phyloP scores from a whole-genome alignment of 73 alveolate species.

The Paramecium pentaurelia region DNA sequence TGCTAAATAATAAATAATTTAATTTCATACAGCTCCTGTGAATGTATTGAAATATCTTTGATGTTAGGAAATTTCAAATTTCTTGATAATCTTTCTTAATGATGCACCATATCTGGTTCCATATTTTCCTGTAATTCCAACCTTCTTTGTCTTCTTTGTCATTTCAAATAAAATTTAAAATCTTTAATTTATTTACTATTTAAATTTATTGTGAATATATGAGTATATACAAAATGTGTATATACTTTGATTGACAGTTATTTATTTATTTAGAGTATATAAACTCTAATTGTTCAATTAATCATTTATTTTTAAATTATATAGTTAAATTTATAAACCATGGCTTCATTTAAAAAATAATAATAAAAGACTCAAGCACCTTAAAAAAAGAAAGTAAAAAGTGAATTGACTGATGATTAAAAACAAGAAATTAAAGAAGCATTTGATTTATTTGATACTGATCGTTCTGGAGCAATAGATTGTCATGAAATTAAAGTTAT shows the following conservation, averaged over 20 bases:
- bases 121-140: constrained; percentile 95
- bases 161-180: background rate
- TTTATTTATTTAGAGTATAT: background rate
- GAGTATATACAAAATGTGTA: background rate
- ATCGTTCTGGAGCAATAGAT: constrained; percentile 97
- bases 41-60: constrained; percentile 86
- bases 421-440: constrained; percentile 97
- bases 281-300: background rate
- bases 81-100: constrained; percentile 91
- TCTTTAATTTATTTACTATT: background rate
- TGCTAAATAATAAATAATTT: constrained; percentile 47
- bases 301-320: background rate
- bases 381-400: constrained; percentile 43
- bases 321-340: background rate
- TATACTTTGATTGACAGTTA: background rate
- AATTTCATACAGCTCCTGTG: constrained; percentile 84
- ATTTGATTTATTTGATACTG: constrained; percentile 96
- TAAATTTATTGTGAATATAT: background rate
- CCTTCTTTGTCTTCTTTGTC: constrained; percentile 95
- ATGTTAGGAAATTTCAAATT: constrained; percentile 89
- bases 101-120: constrained; percentile 96
- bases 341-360: constrained; percentile 1
- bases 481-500: constrained; percentile 97
- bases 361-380: constrained; percentile 5
- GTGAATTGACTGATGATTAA: constrained; percentile 70